Evolutionary conservation across 495 filamentous ascomycete species (phyloP).

Genomic region (Podospora pseudoanserina): DNA sequence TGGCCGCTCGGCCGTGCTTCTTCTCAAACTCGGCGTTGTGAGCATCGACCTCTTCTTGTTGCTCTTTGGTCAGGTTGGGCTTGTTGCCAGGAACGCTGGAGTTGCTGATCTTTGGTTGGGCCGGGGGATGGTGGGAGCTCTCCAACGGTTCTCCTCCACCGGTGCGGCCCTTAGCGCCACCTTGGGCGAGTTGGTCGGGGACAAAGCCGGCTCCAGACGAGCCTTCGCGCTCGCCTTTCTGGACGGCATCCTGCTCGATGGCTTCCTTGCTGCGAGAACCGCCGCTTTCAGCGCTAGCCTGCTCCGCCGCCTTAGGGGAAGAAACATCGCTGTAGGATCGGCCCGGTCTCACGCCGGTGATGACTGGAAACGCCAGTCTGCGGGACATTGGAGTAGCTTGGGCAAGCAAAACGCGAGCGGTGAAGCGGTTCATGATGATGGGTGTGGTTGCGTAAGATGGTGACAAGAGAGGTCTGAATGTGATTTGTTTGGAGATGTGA

Average conservation of each 20-base stretch:
- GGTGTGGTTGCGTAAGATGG: neutral
- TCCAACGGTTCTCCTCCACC: constrained; percentile 41
- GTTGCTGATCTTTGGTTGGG: constrained; percentile 47
- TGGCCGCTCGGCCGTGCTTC: constrained; percentile 41
- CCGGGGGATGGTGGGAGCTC: constrained; percentile 36
- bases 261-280: constrained; percentile 47
- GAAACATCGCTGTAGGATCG: neutral
- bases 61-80: constrained; percentile 40
- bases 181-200: constrained; percentile 29
- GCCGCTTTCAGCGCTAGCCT: constrained; percentile 42
- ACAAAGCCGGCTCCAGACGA: constrained; percentile 13
- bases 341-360: neutral
- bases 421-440: constrained; percentile 17
- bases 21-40: constrained; percentile 52
- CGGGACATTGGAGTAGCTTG: neutral
- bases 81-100: constrained; percentile 33
- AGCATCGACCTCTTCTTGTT: constrained; percentile 48
- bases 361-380: neutral
- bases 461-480: neutral
- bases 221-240: constrained; percentile 26
- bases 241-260: constrained; percentile 25
- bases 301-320: constrained; percentile 35
- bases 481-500: neutral
- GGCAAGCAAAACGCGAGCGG: constrained; percentile 2
- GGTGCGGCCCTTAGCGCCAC: constrained; percentile 34